Percentiles rank a stretch among this genome's conserved stretches.
phyloP scores from a whole-genome alignment of 371 early-diverging fungal species.

The Mortierella sp. region DNA sequence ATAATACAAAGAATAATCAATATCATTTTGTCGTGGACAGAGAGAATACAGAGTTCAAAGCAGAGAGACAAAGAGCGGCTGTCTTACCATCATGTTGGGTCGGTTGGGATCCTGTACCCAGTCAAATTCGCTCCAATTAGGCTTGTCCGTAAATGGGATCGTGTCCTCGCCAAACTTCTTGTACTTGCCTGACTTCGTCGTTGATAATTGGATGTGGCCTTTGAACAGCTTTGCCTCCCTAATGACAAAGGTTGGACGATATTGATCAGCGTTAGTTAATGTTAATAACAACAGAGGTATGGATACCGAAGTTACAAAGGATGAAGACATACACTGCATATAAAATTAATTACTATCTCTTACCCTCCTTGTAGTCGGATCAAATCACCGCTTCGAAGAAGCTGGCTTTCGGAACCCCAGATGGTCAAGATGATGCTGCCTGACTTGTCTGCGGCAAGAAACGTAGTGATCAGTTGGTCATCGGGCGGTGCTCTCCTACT shows the following conservation, averaged over 20 bases:
- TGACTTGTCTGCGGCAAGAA: conserved; percentile 39
- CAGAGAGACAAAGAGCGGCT: no score
- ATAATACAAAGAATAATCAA: not conserved
- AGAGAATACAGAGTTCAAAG: no score
- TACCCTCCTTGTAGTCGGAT: conserved; percentile 43
- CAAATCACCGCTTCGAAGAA: conserved; percentile 29
- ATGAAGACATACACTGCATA: not conserved
- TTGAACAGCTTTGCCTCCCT: conserved; percentile 38
- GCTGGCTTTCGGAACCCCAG: conserved; percentile 27
- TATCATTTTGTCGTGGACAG: no score
- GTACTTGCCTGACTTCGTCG: conserved; percentile 29
- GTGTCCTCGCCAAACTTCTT: conserved; percentile 46
- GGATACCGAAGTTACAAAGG: not conserved
- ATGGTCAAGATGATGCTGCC: conserved; percentile 39
- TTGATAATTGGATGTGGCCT: conserved; percentile 25
- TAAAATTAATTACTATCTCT: no score
- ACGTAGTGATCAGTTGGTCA: conserved; percentile 32
- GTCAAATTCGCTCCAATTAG: conserved; percentile 49
- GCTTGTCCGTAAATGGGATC: conserved; percentile 23
- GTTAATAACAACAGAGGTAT: not conserved
- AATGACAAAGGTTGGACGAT: not conserved
- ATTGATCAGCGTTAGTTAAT: not conserved
- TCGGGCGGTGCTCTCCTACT: conserved; percentile 17
- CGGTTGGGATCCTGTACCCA: conserved; percentile 30
- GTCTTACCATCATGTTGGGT: conserved; percentile 20